Conservation (phyloP, 169 alveolate genomes). For the Plasmodium coatneyi region DNA sequence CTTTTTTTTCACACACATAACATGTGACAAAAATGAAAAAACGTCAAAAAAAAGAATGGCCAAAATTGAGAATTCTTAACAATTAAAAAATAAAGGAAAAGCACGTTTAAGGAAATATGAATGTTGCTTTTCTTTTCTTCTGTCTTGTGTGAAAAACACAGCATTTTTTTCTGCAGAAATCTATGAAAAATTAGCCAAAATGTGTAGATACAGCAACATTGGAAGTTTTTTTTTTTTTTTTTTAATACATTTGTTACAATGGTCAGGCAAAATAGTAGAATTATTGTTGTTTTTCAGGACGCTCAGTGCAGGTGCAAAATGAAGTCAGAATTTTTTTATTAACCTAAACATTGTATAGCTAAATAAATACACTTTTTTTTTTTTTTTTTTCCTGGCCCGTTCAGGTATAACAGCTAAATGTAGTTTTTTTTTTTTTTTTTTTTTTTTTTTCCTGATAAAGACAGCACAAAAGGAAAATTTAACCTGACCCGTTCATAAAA, state of each 20-base stretch:
- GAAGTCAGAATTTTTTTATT: slow-evolving; percentile 50
- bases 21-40: neutral
- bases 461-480: neutral
- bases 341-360: neutral
- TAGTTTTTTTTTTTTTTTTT: slow-evolving; percentile 1
- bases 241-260: neutral
- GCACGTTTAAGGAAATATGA: neutral
- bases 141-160: neutral
- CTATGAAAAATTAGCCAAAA: neutral
- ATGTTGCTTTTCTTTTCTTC: neutral
- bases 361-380: neutral
- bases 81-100: neutral
- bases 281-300: slow-evolving; percentile 38
- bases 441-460: neutral
- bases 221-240: neutral
- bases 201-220: slow-evolving; percentile 44
- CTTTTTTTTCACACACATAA: neutral
- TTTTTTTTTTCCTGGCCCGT: slow-evolving; percentile 6
- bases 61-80: neutral
- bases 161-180: neutral
- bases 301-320: slow-evolving; percentile 41
- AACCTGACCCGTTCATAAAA: slow-evolving; percentile 7
- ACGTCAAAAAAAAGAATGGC: neutral
- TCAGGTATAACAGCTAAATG: slow-evolving; percentile 10
- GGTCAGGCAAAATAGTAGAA: slow-evolving; percentile 33